Base-by-base conservation (phyloP, 2,329 filamentous ascomycete species). In the Phialophora chinensis region DNA sequence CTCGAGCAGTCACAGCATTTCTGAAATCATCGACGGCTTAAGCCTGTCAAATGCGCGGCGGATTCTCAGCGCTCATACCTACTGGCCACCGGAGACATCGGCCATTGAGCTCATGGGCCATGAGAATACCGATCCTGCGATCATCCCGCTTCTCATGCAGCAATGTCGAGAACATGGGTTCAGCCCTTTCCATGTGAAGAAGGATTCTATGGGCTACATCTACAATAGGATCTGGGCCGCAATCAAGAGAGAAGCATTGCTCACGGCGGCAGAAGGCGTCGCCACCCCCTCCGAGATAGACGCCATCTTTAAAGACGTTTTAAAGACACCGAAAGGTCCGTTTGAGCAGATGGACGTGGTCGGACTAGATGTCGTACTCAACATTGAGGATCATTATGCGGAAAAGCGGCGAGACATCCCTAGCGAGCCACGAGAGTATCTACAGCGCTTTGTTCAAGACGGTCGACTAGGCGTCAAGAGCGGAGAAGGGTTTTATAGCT, bases 1-100 rank as follows among this genome's bases (percentile, higher is more conserved):
- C 60, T 83, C 82, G 0, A 82, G 81, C 65, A 83, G 81, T 59
- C 82, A 81, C 67, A 77, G 77, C 6, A 81, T 79, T 23, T 73
- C 74, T 0, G 80, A 83, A 58, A 81, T 83, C n/a, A 66, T 82
- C 0, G 72, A 79, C 1, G 75, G 74, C 0, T 61, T 83, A 25
- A 67, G 68, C 0, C 55, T 83, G 10, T 76, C 74, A 31, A 72
- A 79, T 12, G 72, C 71, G 6, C 69, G 73, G 0, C 74, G 81
- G 1, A 70, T 83, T 20, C 68, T 82, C 29, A 83, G 81, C 63
- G 77, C 78, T 3, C 81, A 83, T 70, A 81, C 77, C 42, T 82
- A 79, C 63, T 79, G 78, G 77, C 78, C 78, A 47, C 78, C 78
- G 20, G 77, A 79, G 66, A 79, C 75, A 42, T 69, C 73, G 58